These are phyloP conservation scores for Suillus plorans DNA, from an alignment of 768 basidiomycete species.

Conservation along the genomic window DNA sequence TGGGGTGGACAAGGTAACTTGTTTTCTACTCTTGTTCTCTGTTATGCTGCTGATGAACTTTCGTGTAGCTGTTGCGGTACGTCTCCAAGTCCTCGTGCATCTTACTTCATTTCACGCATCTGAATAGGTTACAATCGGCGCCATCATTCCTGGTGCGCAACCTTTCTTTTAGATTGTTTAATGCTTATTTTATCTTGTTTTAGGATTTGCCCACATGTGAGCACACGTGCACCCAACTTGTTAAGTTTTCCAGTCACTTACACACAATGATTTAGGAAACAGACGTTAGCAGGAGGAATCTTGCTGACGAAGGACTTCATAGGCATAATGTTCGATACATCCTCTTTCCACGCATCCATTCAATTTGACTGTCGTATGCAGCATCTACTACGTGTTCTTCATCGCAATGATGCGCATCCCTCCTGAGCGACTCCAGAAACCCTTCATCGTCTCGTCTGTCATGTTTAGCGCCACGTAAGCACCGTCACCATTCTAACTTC, in stretches of 20 bases:
- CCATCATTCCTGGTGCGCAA: not conserved
- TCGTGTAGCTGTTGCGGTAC: not conserved
- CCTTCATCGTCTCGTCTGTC: not conserved
- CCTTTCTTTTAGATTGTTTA: not conserved
- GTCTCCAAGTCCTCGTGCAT: not conserved
- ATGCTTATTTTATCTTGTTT: not conserved
- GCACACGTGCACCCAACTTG: not conserved
- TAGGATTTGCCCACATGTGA: slow-evolving; percentile 1
- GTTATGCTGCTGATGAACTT: not conserved
- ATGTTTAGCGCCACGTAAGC: not conserved
- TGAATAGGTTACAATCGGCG: slow-evolving; percentile 2
- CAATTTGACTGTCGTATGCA: not conserved
- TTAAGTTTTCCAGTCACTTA: not conserved
- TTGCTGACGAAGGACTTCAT: not conserved
- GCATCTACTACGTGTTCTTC: not conserved
- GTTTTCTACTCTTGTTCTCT: not conserved
- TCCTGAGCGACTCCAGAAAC: not conserved
- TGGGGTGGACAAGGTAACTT: slow-evolving; percentile 21
- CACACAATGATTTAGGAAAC: not conserved
- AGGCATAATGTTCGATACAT: not conserved
- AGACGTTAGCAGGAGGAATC: not conserved
- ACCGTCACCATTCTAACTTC: not conserved
- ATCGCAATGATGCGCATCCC: not conserved
- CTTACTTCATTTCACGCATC: not conserved
- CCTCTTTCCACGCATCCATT: not conserved